Percentiles rank a stretch among this genome's conserved stretches.
phyloP scores from a whole-genome alignment of 2,329 filamentous ascomycete genomes.

The Sphaerostilbella broomeana region DNA sequence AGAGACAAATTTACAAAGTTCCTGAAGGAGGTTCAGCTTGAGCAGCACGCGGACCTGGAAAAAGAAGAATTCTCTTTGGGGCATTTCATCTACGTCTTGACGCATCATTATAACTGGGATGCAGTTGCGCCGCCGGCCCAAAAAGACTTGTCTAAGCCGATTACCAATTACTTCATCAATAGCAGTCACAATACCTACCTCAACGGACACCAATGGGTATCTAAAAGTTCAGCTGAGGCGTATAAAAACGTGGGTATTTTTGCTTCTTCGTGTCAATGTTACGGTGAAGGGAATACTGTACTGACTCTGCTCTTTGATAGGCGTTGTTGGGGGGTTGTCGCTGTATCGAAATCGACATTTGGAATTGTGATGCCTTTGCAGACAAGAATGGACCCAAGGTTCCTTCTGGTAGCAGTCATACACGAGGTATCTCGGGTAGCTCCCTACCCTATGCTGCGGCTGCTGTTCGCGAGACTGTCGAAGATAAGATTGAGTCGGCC shows the following conservation, averaged over 20 bases:
- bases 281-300: too few relatives aligned
- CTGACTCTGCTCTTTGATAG: constrained; percentile 28
- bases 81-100: constrained; percentile 47
- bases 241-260: constrained; percentile 61
- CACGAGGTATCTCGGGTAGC: constrained; percentile 40
- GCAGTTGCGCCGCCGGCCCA: constrained; percentile 38
- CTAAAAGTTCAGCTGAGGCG: constrained; percentile 67
- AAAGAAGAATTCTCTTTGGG: constrained; percentile 39
- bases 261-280: too few relatives aligned
- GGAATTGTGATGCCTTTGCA: constrained; percentile 60
- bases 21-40: constrained; percentile 44
- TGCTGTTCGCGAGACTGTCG: constrained; percentile 32
- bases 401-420: constrained; percentile 35
- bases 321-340: constrained; percentile 72
- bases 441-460: constrained; percentile 40
- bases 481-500: constrained; percentile 24
- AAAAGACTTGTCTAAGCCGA: constrained; percentile 58
- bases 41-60: constrained; percentile 28
- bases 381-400: constrained; percentile 29
- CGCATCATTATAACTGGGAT: constrained; percentile 35
- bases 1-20: constrained; percentile 40
- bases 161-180: constrained; percentile 89
- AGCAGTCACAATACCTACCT: constrained; percentile 95
- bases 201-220: constrained; percentile 76
- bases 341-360: constrained; percentile 92